Evolutionary conservation across 495 filamentous ascomycete species (phyloP), one percentile per base, ranked within the genome.

Genomic region (Podospora pseudocomata): DNA sequence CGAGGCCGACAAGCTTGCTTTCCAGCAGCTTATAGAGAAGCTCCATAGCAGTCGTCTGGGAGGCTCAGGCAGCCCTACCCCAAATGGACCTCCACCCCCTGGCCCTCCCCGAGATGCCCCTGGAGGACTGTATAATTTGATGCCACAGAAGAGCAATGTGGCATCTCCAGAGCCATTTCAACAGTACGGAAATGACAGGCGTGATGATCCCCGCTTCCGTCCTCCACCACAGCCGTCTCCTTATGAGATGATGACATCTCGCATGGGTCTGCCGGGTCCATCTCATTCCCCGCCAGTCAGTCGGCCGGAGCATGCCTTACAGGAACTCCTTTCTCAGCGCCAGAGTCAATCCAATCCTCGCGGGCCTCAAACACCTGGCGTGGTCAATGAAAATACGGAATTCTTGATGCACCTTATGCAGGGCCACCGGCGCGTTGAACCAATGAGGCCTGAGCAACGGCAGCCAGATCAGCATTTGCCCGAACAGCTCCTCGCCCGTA

Each of bases 11-110:
- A 94, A 92, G 77, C 89, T 92, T 80, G 95, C 92, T 0, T 99
- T 99, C 76, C 90, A 94, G 68, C 87, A 89, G 59, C 90, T 99
- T 55, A 80, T 99, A 39, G 86, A 91, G 68, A 96, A 97, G 85
- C 86, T 99, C 53, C 81, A 86, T 63, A 62, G 74, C 75, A 70
- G 80, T 73, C 69, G 80, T 55, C 68, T 68, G 30, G 69, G 0
- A 49, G 39, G 39, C 39, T 39, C 72, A 18, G 27, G 60, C 15
- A 15, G 19, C 27, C 30, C 71, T 67, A 59, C 74, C 71, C 15
- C 73, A 65, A 32, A 72, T 70, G 63, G 65, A 66, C 30, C 69
- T 2, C 69, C 72, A 53, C 39, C 72, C 44, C 70, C 69, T 64
- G 28, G 56, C 13, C 56, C 32, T n/a, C 58, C 72, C 32, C 60